Evolutionary conservation across 2,329 filamentous ascomycete species (phyloP), one percentile per base, ranked within the genome.

Genomic region (Chaetomium sp.): DNA sequence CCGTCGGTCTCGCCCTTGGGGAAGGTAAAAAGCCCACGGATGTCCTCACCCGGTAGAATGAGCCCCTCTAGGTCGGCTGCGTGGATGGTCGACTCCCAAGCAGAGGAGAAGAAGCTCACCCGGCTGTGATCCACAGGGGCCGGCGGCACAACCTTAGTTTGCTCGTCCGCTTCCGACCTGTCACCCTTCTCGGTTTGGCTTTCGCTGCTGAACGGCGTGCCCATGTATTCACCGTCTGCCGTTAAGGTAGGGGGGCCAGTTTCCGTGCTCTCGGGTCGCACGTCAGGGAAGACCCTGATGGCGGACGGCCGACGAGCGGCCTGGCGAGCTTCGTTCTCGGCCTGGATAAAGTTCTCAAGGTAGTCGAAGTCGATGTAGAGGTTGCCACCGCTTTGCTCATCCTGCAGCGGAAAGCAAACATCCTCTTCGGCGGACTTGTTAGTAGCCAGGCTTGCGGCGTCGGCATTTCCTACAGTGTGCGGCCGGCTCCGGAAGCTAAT

Each of bases 51-150:
- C 2, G 91, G 91, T 55, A 96, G 84, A 4, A 96, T 81, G 7
- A 96, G 80, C 64, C 91, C 92, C 19, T 89, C 90, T 60, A 99
- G 81, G 64, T 95, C 90, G 1, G 88, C 82, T 12, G 92, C 90
- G 68, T 96, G 91, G 59, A 97, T 90, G 1, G 91, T 96, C 50
- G 90, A 91, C 68, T 96, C 91, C 72, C 90, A 87, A 53, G 94
- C 89, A 0, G 94, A 96, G 0, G 91, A 96, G 72, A 99, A 99
- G 74, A 97, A 96, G 60, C 91, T 94, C 75, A 95, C 97, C 4
- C 92, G 84, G 68, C 91, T 94, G 36, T 82, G 79, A 56, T 89
- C 85, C 47, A 78, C 69, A 2, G 58, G 56, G 4, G 57, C 71
- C n/a, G 65, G 69, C 12, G 60, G 63, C n/a, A 56, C 56, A 4